Conservation (phyloP, 2,329 filamentous ascomycete species). For the Hypoxylon sp. region DNA sequence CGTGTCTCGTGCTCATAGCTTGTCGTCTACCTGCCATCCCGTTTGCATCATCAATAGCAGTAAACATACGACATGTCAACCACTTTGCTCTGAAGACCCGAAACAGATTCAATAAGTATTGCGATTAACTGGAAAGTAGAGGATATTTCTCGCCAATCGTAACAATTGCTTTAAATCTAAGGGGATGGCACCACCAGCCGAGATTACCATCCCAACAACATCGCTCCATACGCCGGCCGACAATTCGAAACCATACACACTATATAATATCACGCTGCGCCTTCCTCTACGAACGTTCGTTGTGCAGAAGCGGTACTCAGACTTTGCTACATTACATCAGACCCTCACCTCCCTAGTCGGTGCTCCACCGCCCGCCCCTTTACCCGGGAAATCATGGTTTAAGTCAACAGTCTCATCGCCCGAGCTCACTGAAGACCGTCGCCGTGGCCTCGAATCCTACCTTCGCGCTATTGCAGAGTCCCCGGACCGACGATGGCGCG, state of each 20-base stretch:
- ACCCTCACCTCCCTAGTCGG: conserved; percentile 73
- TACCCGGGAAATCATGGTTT: conserved; percentile 84
- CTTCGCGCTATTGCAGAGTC: conserved; percentile 79
- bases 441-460: conserved; percentile 78
- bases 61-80: conserved; percentile 8
- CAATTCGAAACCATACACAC: conserved; percentile 77
- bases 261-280: conserved; percentile 84
- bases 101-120: not conserved
- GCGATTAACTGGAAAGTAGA: not conserved
- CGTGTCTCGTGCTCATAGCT: conserved; percentile 32
- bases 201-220: conserved; percentile 78
- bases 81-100: not conserved
- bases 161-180: conserved; percentile 20
- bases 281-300: conserved; percentile 83
- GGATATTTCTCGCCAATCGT: conserved; percentile 1
- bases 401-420: conserved; percentile 78
- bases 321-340: conserved; percentile 78
- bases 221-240: conserved; percentile 66
- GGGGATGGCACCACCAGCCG: conserved; percentile 74
- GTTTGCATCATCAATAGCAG: conserved; percentile 28
- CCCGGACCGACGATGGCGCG: conserved; percentile 82
- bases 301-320: conserved; percentile 85
- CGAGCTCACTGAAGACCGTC: conserved; percentile 79
- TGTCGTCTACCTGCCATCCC: conserved; percentile 21
- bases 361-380: conserved; percentile 73